Evolutionary conservation across 768 basidiomycete species (phyloP).

Genomic region (Leccinum subtestaceum): DNA sequence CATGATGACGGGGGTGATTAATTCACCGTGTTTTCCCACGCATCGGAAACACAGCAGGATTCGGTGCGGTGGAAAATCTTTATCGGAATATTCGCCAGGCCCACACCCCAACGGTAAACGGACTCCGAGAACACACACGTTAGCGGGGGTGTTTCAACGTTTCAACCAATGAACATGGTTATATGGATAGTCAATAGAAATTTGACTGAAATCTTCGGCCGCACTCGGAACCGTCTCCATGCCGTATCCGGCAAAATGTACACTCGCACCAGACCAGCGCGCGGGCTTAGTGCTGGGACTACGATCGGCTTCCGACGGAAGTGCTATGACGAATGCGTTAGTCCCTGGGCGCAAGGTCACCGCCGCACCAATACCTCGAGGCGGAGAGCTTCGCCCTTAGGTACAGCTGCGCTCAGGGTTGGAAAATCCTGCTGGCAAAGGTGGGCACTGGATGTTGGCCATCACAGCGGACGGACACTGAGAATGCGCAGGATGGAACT

Average conservation of each 20-base stretch:
- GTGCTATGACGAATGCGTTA: slow-evolving; percentile 28
- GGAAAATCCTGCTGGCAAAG: slow-evolving; percentile 15
- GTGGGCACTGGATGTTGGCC: slow-evolving; percentile 12
- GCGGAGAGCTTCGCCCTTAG: slow-evolving; percentile 27
- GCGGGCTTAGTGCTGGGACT: slow-evolving; percentile 20
- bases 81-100: slow-evolving; percentile 19
- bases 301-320: slow-evolving; percentile 26
- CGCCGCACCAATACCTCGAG: slow-evolving; percentile 36
- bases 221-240: slow-evolving; percentile 23
- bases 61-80: slow-evolving; percentile 21
- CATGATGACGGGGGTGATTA: slow-evolving; percentile 20
- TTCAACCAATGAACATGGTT: slow-evolving; percentile 28
- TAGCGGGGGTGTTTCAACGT: slow-evolving; percentile 23
- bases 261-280: slow-evolving; percentile 11
- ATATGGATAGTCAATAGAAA: slow-evolving; percentile 30
- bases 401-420: slow-evolving; percentile 36
- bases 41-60: slow-evolving; percentile 12
- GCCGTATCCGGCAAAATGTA: slow-evolving; percentile 10
- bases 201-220: slow-evolving; percentile 17
- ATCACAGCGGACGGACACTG: slow-evolving; percentile 19
- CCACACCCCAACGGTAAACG: slow-evolving; percentile 24
- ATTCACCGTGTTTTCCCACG: slow-evolving; percentile 28
- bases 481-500: slow-evolving; percentile 3
- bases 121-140: slow-evolving; percentile 29
- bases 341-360: slow-evolving; percentile 28